These are phyloP conservation scores for Phytophthora litchii DNA, from an alignment of 352 stramenopile genomes.

Conservation along the genomic window DNA sequence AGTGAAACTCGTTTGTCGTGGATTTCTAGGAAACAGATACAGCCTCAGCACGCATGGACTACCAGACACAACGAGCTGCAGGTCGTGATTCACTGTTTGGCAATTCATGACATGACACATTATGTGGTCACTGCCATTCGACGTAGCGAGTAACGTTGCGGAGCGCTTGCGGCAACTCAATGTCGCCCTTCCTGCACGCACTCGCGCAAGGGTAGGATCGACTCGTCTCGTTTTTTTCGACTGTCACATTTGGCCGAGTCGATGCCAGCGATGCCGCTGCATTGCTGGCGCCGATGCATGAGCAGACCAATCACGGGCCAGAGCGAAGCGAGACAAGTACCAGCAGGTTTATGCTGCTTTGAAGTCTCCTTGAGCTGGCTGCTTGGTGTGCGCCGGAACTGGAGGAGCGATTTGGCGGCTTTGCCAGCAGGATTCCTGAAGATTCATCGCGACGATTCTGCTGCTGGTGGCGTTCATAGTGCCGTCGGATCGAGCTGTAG, in stretches of 20 bases:
- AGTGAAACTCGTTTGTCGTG: too few relatives aligned
- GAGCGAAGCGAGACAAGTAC: slow-evolving; percentile 1
- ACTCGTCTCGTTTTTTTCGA: slow-evolving; percentile 28
- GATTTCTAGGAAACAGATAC: too few relatives aligned
- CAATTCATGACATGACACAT: too few relatives aligned
- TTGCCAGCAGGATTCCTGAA: slow-evolving; percentile 23
- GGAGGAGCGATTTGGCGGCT: slow-evolving; percentile 10
- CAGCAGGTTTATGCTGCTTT: slow-evolving; percentile 15
- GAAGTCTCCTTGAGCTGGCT: slow-evolving; percentile 18
- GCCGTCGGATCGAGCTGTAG: slow-evolving; percentile 7
- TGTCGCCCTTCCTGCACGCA: slow-evolving; percentile 16
- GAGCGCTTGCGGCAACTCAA: slow-evolving; percentile 11
- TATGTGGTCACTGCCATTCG: too few relatives aligned
- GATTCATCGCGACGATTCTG: slow-evolving; percentile 16
- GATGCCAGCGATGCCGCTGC: background rate
- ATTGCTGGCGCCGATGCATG: slow-evolving; percentile 1
- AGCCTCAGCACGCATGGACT: too few relatives aligned
- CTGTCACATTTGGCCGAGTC: slow-evolving; percentile 26
- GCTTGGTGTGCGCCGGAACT: slow-evolving; percentile 12
- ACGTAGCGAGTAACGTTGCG: too few relatives aligned
- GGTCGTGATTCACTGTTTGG: too few relatives aligned
- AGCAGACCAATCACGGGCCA: slow-evolving; percentile 1
- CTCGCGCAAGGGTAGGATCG: slow-evolving; percentile 9
- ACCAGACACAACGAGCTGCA: too few relatives aligned
- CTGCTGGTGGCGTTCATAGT: background rate